These are phyloP conservation scores for Pyrenopolyporus hunteri DNA, from an alignment of 495 filamentous ascomycete genomes.

Conservation along the genomic window DNA sequence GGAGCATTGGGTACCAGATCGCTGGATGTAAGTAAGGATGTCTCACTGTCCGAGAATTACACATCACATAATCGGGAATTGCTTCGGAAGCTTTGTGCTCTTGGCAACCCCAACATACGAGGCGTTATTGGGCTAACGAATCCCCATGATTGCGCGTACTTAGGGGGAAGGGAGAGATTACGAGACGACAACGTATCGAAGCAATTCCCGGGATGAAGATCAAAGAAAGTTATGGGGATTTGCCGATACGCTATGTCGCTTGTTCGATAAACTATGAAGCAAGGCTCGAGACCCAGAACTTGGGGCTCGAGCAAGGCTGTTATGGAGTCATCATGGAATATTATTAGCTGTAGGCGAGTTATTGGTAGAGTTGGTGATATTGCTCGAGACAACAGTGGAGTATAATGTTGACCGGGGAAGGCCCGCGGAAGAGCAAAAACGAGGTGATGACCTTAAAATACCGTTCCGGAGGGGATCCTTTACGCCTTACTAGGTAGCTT, in stretches of 20 bases:
- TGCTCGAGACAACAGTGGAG: slow-evolving; percentile 30
- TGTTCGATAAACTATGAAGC: slow-evolving; percentile 9
- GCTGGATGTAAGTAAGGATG: slow-evolving; percentile 1
- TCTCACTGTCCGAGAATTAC: not conserved
- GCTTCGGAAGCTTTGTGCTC: not conserved
- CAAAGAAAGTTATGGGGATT: slow-evolving; percentile 12
- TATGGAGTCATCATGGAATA: too few species aligned
- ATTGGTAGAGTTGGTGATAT: too few species aligned
- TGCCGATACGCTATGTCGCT: slow-evolving; percentile 9
- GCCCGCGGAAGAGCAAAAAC: slow-evolving; percentile 13
- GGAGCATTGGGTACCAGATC: slow-evolving; percentile 10
- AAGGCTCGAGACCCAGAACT: slow-evolving; percentile 9
- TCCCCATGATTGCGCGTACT: not conserved
- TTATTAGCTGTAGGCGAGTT: too few species aligned
- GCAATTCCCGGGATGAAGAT: slow-evolving; percentile 2
- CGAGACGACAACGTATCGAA: slow-evolving; percentile 5
- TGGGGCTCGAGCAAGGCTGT: slow-evolving; percentile 13
- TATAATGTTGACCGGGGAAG: slow-evolving; percentile 10
- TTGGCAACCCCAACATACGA: slow-evolving; percentile 12
- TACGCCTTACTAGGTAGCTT: too few species aligned
- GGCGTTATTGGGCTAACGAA: slow-evolving; percentile 10
- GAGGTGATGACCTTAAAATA: not conserved
- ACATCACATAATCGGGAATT: slow-evolving; percentile 3
- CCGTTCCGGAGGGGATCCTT: too few species aligned
- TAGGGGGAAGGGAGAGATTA: slow-evolving; percentile 4